phyloP scores from a whole-genome alignment of 345 rosid genomes.

The Populus tremula region DNA sequence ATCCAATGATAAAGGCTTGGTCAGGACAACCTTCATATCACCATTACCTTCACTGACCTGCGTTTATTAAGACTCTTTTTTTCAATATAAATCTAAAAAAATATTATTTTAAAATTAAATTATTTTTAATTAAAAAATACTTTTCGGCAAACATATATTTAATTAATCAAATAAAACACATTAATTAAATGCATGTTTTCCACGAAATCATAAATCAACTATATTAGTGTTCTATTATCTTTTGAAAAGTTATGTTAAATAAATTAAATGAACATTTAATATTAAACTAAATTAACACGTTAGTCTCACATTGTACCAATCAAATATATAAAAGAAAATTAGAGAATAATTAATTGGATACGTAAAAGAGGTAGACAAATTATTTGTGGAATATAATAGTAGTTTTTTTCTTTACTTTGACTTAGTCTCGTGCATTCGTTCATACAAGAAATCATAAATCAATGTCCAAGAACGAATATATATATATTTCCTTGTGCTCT shows the following conservation, averaged over 20 bases:
- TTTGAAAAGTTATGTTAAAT: too few species aligned
- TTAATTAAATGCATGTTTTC: not conserved
- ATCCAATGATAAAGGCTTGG: conserved; percentile 44
- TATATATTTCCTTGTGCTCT: not conserved
- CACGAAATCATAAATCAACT: too few species aligned
- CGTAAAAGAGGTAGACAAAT: too few species aligned
- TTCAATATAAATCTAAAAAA: too few species aligned
- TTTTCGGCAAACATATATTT: too few species aligned
- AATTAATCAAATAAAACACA: not conserved
- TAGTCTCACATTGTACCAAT: not conserved
- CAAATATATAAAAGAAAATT: too few species aligned
- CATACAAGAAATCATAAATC: not conserved
- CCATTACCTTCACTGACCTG: conserved; percentile 25
- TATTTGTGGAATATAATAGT: not conserved
- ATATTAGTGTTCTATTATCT: too few species aligned
- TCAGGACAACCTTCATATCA: conserved; percentile 35
- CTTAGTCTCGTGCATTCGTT: not conserved
- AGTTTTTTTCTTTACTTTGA: not conserved
- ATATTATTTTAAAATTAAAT: too few species aligned
- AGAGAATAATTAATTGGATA: too few species aligned
- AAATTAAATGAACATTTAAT: too few species aligned
- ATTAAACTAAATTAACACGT: too few species aligned
- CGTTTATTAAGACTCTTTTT: not conserved
- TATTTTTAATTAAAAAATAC: too few species aligned
- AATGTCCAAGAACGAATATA: not conserved